A percentile compares a stretch with the other conserved stretches of the same genome.
These are phyloP conservation scores for Ensete glaucum DNA, from an alignment of 176 grass and related monocot genomes.

Conservation along the genomic window DNA sequence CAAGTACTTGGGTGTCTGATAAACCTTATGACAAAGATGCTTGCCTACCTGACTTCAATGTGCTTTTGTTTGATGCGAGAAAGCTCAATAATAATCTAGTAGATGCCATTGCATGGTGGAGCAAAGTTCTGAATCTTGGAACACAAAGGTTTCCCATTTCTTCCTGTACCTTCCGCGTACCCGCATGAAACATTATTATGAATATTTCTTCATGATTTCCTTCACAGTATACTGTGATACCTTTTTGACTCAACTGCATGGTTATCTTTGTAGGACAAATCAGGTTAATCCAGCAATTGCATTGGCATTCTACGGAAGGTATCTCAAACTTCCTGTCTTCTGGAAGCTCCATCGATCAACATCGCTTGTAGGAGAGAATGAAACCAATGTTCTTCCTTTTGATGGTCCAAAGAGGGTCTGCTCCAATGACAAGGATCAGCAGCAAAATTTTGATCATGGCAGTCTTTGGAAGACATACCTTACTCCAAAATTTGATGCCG, in stretches of 20 bases:
- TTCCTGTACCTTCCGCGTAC: not conserved
- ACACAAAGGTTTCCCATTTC: conserved; percentile 36
- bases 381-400: conserved; percentile 33
- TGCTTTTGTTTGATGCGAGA: conserved; percentile 53
- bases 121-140: conserved; percentile 33
- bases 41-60: conserved; percentile 59
- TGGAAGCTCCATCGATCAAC: conserved; percentile 35
- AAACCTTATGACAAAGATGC: conserved; percentile 57
- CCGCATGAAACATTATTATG: not conserved
- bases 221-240: not conserved
- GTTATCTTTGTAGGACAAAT: conserved; percentile 28
- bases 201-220: not conserved
- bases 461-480: conserved; percentile 47
- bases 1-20: conserved; percentile 33
- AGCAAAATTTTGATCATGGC: conserved; percentile 28
- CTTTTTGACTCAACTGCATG: not conserved
- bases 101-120: conserved; percentile 57
- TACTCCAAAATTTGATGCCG: conserved; percentile 30
- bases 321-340: conserved; percentile 55
- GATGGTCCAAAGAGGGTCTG: conserved; percentile 71
- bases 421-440: conserved; percentile 23
- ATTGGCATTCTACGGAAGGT: conserved; percentile 44
- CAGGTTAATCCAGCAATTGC: conserved; percentile 38
- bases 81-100: conserved; percentile 39
- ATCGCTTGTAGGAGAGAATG: not conserved